These are phyloP conservation scores for Brassica hybrid DNA, from an alignment of 441 rosid species.

Conservation along the genomic window DNA sequence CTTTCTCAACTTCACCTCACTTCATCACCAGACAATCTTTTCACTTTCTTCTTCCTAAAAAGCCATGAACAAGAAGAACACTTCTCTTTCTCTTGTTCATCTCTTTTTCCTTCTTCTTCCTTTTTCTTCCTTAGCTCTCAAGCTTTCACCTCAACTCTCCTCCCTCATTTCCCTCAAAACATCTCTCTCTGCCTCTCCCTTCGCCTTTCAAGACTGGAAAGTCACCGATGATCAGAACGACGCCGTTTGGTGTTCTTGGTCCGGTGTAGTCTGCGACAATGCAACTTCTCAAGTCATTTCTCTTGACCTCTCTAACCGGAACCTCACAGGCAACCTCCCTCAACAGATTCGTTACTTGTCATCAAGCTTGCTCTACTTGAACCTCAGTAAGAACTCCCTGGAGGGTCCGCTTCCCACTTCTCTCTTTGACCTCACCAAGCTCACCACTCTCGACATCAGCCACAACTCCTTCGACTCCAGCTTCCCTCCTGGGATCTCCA, in stretches of 20 bases:
- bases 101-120: slow-evolving; percentile 37
- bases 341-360: slow-evolving; percentile 59
- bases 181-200: slow-evolving; percentile 61
- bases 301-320: slow-evolving; percentile 75
- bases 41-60: slow-evolving; percentile 33
- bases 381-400: slow-evolving; percentile 75
- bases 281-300: slow-evolving; percentile 56
- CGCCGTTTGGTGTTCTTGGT: slow-evolving; percentile 86
- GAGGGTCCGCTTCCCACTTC: slow-evolving; percentile 62
- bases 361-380: slow-evolving; percentile 61
- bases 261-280: slow-evolving; percentile 70
- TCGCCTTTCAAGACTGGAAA: slow-evolving; percentile 75
- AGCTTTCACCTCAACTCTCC: slow-evolving; percentile 61
- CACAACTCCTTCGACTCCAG: slow-evolving; percentile 79
- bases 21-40: slow-evolving; percentile 30
- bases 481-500: slow-evolving; percentile 78
- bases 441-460: slow-evolving; percentile 74
- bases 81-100: slow-evolving; percentile 43
- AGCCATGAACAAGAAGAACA: slow-evolving; percentile 56
- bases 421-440: slow-evolving; percentile 60
- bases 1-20: slow-evolving; percentile 39
- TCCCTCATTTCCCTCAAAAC: slow-evolving; percentile 80
- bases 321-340: slow-evolving; percentile 76
- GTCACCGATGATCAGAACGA: slow-evolving; percentile 35
- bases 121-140: slow-evolving; percentile 36